These are phyloP conservation scores for Nothophaeocryptopus gaeumannii DNA, from an alignment of 2,329 filamentous ascomycete species.

Conservation along the genomic window DNA sequence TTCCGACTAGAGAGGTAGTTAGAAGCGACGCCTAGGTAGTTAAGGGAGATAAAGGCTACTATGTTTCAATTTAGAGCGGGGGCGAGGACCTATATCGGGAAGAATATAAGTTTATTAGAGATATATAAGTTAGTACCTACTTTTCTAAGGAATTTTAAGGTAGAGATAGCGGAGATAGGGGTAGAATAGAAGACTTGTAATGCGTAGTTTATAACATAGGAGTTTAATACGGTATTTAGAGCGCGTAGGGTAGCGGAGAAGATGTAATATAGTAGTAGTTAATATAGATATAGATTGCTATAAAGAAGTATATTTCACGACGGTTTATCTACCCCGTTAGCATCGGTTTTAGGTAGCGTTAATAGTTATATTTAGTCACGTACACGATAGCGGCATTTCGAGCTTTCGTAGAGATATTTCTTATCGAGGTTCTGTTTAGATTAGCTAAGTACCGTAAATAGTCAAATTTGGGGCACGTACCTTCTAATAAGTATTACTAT, in stretches of 20 bases:
- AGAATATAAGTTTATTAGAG: slow-evolving; percentile 49
- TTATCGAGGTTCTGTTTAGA: slow-evolving; percentile 47
- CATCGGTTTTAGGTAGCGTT: slow-evolving; percentile 4
- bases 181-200: slow-evolving; percentile 50
- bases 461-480: too few relatives aligned
- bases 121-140: slow-evolving; percentile 53
- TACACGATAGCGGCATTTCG: slow-evolving; percentile 48
- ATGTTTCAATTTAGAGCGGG: slow-evolving; percentile 75
- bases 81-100: slow-evolving; percentile 64
- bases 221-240: slow-evolving; percentile 46
- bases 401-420: slow-evolving; percentile 54
- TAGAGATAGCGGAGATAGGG: slow-evolving; percentile 41
- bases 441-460: slow-evolving; percentile 11
- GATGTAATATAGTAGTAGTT: background rate
- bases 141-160: slow-evolving; percentile 65
- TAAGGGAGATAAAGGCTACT: slow-evolving; percentile 65
- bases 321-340: background rate
- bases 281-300: slow-evolving; percentile 5
- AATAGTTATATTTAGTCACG: slow-evolving; percentile 7
- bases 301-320: too few relatives aligned
- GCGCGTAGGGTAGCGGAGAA: slow-evolving; percentile 23
- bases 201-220: slow-evolving; percentile 54
- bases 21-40: slow-evolving; percentile 52
- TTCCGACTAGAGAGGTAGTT: slow-evolving; percentile 69
- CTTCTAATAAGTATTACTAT: slow-evolving; percentile 58